Evolutionary conservation across 1,284 basidiomycete genomes (phyloP), one percentile per base, ranked within the genome.

Genomic region (Sporisorium exsertum): DNA sequence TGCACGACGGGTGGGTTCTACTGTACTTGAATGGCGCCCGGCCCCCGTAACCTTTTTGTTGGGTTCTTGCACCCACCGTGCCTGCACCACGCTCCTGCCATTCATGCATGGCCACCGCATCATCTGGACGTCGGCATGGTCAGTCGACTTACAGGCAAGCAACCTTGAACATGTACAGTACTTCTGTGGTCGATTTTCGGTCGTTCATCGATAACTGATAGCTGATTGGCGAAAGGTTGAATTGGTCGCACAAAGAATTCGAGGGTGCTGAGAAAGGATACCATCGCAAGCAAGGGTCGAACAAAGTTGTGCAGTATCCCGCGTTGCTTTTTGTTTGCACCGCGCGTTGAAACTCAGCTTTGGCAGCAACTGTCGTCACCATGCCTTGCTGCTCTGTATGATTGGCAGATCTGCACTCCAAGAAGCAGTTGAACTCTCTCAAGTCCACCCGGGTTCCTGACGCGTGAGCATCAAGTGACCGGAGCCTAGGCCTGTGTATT

Each of bases 281-380:
- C 20, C 20, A 18, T 27, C 18, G 24, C 26, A 49, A 18, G 47
- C n/a, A 49, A 49, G 47, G 47, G 47, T 49, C 15, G 27, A 18
- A 33, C 50, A 35, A 33, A 18, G 16, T 40, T 35, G 16, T 55
- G 40, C 53, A 43, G n/a, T 56, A 46, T 56, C 54, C 42, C 46
- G 54, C 33, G 54, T 27, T 13, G 7, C n/a, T 29, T 18, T 24
- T 24, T 52, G 51, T 52, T 51, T 51, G 49, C 32, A 33, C 27
- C 49, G 16, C 8, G 43, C 15, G 5, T 51, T 51, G 29, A 33
- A 51, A 51, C 49, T 51, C 49, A 51, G 49, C 29, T n/a, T n/a
- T n/a, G 27, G 5, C 5, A 5, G 18, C 29, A 16, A 12, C 32
- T 32, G 20, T 55, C 53, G 40, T 55, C 53, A 43, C 27, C 18